Percentiles rank a stretch among this genome's conserved stretches.
Evolutionary conservation across 1,284 basidiomycete species (phyloP).

Genomic region (Fereydounia khargensis): DNA sequence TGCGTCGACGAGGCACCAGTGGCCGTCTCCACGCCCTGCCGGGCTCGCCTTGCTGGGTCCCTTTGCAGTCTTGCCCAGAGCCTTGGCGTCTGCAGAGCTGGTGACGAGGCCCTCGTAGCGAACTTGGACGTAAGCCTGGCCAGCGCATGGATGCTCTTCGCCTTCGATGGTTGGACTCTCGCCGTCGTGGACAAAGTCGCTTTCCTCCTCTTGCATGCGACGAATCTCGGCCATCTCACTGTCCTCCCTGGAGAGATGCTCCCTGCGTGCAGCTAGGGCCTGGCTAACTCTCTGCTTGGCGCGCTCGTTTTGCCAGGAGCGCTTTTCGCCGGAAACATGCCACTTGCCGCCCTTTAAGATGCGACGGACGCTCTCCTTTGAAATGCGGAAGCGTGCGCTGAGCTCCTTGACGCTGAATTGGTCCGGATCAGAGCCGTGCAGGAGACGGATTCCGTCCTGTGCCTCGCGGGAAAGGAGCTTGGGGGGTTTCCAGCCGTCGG

Average conservation of each 20-base stretch:
- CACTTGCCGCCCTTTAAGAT: constrained; percentile 39
- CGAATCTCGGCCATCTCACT: constrained; percentile 21
- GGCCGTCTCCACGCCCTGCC: constrained; percentile 46
- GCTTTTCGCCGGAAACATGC: constrained; percentile 14
- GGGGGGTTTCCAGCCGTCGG: constrained; percentile 50
- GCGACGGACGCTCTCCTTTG: constrained; percentile 43
- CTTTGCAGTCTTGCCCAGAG: constrained; percentile 13
- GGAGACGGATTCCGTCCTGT: constrained; percentile 46
- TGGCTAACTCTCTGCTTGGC: constrained; percentile 17
- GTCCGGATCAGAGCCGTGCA: constrained; percentile 49
- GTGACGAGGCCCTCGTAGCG: constrained; percentile 48
- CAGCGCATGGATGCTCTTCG: constrained; percentile 1
- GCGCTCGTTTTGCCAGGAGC: constrained; percentile 22
- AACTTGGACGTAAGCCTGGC: constrained; percentile 28
- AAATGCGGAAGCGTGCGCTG: constrained; percentile 42
- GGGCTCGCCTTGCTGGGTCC: constrained; percentile 14
- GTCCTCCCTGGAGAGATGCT: constrained; percentile 8
- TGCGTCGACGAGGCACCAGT: constrained; percentile 55
- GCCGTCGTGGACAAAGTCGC: constrained; percentile 18
- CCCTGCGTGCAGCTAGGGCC: neutral
- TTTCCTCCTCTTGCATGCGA: constrained; percentile 12
- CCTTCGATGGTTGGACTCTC: constrained; percentile 21
- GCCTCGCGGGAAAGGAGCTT: constrained; percentile 52
- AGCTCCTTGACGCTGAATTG: constrained; percentile 33
- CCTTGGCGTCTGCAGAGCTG: constrained; percentile 29